Evolutionary conservation across 2,329 filamentous ascomycete genomes (phyloP).

Genomic region (Cladosporium velox): DNA sequence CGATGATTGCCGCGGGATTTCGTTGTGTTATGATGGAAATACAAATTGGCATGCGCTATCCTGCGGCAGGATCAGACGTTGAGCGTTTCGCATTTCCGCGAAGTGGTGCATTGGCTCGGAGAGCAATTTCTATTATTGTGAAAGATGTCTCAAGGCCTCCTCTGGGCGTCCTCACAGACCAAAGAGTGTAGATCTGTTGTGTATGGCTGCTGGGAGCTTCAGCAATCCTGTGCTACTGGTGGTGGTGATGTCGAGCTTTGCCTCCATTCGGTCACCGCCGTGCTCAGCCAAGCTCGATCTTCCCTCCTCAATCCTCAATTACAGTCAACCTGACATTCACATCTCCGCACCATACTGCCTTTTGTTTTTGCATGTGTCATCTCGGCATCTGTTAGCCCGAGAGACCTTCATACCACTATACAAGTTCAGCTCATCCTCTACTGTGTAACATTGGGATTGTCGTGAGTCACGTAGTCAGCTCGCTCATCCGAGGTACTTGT

Average conservation of each 20-base stretch:
- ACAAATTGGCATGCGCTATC: background rate
- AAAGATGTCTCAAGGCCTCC: background rate
- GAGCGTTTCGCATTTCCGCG: background rate
- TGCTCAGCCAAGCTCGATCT: background rate
- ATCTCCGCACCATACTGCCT: too few relatives aligned
- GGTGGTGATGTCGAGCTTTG: background rate
- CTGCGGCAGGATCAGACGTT: background rate
- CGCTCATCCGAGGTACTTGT: background rate
- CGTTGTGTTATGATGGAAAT: background rate
- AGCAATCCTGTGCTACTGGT: background rate
- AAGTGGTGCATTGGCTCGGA: background rate
- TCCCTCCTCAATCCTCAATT: background rate
- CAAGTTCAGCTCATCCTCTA: background rate
- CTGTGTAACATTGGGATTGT: background rate
- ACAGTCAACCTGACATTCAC: too few relatives aligned
- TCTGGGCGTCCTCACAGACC: background rate
- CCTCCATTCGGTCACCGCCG: background rate
- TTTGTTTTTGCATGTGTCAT: background rate
- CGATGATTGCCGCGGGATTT: background rate
- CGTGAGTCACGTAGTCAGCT: background rate
- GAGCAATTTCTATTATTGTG: background rate
- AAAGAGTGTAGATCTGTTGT: background rate
- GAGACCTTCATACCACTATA: background rate
- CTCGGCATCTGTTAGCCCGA: background rate
- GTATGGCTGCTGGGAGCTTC: background rate